Base-by-base conservation (phyloP, 2,329 filamentous ascomycete genomes). In the Fusarium virguliforme region DNA sequence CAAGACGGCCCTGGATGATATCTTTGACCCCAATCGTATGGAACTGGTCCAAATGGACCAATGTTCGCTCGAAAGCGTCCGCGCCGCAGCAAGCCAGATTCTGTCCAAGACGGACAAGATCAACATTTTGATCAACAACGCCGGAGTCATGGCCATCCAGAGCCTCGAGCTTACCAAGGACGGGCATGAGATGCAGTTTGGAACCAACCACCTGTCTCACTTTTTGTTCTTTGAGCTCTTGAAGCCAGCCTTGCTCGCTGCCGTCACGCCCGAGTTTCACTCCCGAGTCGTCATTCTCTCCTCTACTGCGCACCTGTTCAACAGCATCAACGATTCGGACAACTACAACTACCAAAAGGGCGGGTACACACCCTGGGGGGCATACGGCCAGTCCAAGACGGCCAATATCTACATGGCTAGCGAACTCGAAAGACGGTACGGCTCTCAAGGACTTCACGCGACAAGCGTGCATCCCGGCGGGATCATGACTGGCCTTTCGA, bases 281-380 rank as follows among this genome's bases (percentile, higher is more conserved):
- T 85, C 83, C 1, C 81, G 87, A 3, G 83, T 88, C 4, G 80
- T 89, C 37, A 75, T 78, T 5, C 74, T 88, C 1, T 81, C 84
- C 0, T 85, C 83, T 1, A 69, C 79, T 0, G 82, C 74, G 4
- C 86, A 88, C 35, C 60, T 63, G 6, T 24, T 56, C 1, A 8
- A 37, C 3, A 50, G 65, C 0, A 60, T 60, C 15, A 64, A 67
- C 3, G 50, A 67, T 22, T n/a, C 55, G 4, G 56, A 64, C 12
- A 65, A 75, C 59, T 71, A 73, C 38, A 22, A 57, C 18, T 60
- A 54, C 4, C 30, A 70, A 40, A 55, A 65, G 2, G 64, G 65
- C 1, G 43, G 57, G 4, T 75, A 75, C 9, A 56, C 65, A 1
- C 61, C 60, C 3, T 63, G 55, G 13, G 22, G 18, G 4, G 67